Percentiles rank a stretch among this genome's conserved stretches.
Evolutionary conservation across 2,329 filamentous ascomycete genomes (phyloP).

Genomic region (Penicillium sumatraense): DNA sequence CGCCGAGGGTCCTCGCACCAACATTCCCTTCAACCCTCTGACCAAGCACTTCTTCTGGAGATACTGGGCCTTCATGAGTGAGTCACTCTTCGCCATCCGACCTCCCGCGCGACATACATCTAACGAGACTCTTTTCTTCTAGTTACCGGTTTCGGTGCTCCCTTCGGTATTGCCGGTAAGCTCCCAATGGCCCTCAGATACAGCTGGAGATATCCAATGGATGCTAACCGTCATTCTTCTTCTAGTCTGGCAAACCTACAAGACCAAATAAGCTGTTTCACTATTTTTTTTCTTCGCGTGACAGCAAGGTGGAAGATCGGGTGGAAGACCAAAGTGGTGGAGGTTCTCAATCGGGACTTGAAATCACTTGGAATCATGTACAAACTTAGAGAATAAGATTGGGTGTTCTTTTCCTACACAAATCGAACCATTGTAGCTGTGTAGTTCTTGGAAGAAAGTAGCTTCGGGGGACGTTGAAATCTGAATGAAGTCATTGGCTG

Average conservation of each 20-base stretch:
- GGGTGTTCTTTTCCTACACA: constrained; percentile 26
- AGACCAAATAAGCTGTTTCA: constrained; percentile 54
- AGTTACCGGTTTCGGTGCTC: constrained; percentile 63
- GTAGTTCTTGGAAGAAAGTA: constrained; percentile 23
- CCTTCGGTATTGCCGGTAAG: constrained; percentile 69
- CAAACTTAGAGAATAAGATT: constrained; percentile 43
- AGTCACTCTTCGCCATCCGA: constrained; percentile 31
- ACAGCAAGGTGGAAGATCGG: constrained; percentile 22
- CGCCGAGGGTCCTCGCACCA: constrained; percentile 90
- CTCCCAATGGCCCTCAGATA: constrained; percentile 9
- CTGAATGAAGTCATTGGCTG: constrained; percentile 50
- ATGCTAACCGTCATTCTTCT: constrained; percentile 30
- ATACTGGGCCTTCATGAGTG: constrained; percentile 83
- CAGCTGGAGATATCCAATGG: background rate
- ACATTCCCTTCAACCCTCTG: constrained; percentile 96
- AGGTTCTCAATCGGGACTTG: constrained; percentile 24
- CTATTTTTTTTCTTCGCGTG: constrained; percentile 22
- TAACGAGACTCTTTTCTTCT: constrained; percentile 38
- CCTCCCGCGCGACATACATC: constrained; percentile 36
- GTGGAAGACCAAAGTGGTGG: constrained; percentile 22
- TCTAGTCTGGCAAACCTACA: constrained; percentile 70
- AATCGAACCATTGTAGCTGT: constrained; percentile 20
- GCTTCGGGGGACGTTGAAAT: constrained; percentile 35
- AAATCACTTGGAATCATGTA: constrained; percentile 42
- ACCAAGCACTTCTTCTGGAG: constrained; percentile 80